Evolutionary conservation across 192 early-diverging fungal species (phyloP), one percentile per base, ranked within the genome.

Genomic region (Backusella tuberculispora): DNA sequence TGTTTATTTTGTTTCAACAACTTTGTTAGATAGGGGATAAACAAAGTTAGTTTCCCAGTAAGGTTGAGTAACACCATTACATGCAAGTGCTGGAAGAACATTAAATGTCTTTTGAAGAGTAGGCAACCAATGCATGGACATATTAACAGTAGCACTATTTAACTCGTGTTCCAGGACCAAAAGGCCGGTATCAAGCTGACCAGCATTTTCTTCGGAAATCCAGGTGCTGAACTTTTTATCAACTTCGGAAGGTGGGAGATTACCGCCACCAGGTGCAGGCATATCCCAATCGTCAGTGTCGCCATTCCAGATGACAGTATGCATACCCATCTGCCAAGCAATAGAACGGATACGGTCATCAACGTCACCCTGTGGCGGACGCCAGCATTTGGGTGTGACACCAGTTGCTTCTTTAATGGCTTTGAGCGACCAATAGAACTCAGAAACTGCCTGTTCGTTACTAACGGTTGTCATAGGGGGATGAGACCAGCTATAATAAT

Each of bases 361-460:
- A 44, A 82, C 81, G 37, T 82, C 81, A 37, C 85, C 85, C 74
- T 80, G 85, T 6, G 85, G 85, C 45, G 85, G 85, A 50, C 85
- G 78, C 78, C 78, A 78, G 47, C 79, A 84, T 56, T 77, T 78
- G 42, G 84, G 47, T 24, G 71, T 75, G 6, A 84, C 41, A 8
- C 85, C 85, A 41, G 81, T 84, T 42, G 78, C 81, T 37, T 75
- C 78, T 46, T 83, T 81, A 66, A 87, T 81, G 44, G 76, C 83
- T 71, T 73, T 76, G 21, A 80, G 75, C 19, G 74, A 47, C 64
- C 73, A 77, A 24, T 84, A 65, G 19, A 86, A 65, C 74, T 91
- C 89, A 34, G 86, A 83, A 48, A 89, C 83, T 17, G 86, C 45
- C 14, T 76, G 73, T 42, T 81, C 72, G 40, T 83, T 81, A 6